These are phyloP conservation scores for Naematelia aurantialba DNA, from an alignment of 768 basidiomycete genomes.

Conservation along the genomic window DNA sequence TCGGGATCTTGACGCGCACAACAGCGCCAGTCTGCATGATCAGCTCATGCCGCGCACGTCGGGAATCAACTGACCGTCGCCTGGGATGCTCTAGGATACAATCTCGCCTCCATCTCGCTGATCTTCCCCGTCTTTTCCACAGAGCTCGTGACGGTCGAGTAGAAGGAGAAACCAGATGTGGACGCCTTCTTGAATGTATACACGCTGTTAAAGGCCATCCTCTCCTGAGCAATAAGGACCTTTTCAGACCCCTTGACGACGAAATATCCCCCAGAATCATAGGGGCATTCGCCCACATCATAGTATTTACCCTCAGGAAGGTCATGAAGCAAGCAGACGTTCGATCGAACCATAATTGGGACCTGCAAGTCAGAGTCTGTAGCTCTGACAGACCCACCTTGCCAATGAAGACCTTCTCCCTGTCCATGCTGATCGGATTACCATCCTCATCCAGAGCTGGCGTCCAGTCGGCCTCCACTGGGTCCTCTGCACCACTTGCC, in stretches of 20 bases:
- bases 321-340: slow-evolving; percentile 84
- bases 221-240: slow-evolving; percentile 98
- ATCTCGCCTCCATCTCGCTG: slow-evolving; percentile 94
- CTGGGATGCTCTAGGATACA: slow-evolving; percentile 86
- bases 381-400: slow-evolving; percentile 28
- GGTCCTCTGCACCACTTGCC: slow-evolving; percentile 67
- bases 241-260: slow-evolving; percentile 99
- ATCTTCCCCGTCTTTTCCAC: slow-evolving; percentile 98
- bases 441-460: slow-evolving; percentile 40
- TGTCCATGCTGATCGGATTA: slow-evolving; percentile 29
- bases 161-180: slow-evolving; percentile 74
- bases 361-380: slow-evolving; percentile 60
- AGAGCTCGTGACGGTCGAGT: slow-evolving; percentile 94
- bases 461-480: slow-evolving; percentile 67
- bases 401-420: slow-evolving; percentile 77
- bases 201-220: slow-evolving; percentile 99
- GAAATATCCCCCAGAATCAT: slow-evolving; percentile 96
- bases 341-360: slow-evolving; percentile 94
- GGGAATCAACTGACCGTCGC: slow-evolving; percentile 64
- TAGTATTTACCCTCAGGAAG: slow-evolving; percentile 75
- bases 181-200: slow-evolving; percentile 98
- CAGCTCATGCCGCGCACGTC: neutral
- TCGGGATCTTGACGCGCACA: slow-evolving; percentile 95
- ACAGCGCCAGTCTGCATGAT: slow-evolving; percentile 55
- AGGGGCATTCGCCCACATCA: slow-evolving; percentile 95